Conservation (phyloP, 371 early-diverging fungal genomes). For the Conidiobolus coronatus region DNA sequence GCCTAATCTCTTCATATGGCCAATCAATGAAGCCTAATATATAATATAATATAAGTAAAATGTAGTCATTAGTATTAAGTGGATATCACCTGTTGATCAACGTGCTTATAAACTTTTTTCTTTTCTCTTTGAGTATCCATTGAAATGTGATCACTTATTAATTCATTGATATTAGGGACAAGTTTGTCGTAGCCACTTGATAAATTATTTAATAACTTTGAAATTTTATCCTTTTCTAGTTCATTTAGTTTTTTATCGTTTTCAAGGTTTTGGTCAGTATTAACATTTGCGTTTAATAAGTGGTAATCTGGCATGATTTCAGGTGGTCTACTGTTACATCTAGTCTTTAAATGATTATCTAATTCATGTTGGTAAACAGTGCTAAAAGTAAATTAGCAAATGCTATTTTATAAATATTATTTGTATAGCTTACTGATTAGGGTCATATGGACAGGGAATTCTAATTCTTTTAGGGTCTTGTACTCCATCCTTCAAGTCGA, state of each 20-base stretch:
- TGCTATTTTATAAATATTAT: not conserved
- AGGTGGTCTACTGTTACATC: conserved; percentile 45
- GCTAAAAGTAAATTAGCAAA: conserved; percentile 9
- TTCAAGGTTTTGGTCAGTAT: conserved; percentile 19
- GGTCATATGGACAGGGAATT: conserved; percentile 61
- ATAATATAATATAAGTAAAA: too few relatives aligned
- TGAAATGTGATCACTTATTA: conserved; percentile 19
- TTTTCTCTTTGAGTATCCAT: conserved; percentile 8
- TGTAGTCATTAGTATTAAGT: not conserved
- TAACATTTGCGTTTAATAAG: conserved; percentile 27
- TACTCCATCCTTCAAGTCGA: not conserved
- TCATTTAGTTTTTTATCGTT: not conserved
- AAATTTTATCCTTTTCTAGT: conserved; percentile 1
- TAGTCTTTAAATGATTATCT: conserved; percentile 33
- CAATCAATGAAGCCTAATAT: conserved; percentile 42
- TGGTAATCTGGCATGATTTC: conserved; percentile 16
- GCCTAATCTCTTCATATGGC: conserved; percentile 35
- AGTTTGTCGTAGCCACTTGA: conserved; percentile 12
- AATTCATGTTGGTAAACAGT: conserved; percentile 38
- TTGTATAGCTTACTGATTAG: conserved; percentile 31
- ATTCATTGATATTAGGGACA: conserved; percentile 16
- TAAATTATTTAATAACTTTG: conserved; percentile 20
- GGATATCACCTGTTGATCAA: conserved; percentile 29
- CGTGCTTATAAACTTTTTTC: conserved; percentile 29
- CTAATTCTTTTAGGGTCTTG: conserved; percentile 13